Conservation (phyloP, 306 rosid species). For the Gleditsia sinensis region DNA sequence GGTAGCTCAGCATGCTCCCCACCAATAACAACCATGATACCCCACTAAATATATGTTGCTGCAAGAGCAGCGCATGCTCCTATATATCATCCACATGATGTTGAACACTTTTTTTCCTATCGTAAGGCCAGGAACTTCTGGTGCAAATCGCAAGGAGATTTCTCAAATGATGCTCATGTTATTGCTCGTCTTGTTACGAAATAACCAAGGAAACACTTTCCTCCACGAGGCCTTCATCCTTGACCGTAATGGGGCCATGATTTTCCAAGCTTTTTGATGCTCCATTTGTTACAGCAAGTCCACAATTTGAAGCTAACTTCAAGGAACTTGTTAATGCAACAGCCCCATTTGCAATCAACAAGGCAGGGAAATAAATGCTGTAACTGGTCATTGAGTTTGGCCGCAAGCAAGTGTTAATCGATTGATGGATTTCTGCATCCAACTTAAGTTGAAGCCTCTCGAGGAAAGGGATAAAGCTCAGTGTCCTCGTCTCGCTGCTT, state of each 20-base stretch:
- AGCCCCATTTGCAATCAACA: neutral
- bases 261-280: neutral
- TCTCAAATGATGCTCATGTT: neutral
- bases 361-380: neutral
- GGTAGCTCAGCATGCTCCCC: neutral
- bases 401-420: neutral
- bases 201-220: neutral
- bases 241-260: neutral
- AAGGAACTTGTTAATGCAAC: neutral
- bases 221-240: slow-evolving; percentile 14
- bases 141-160: too few relatives aligned
- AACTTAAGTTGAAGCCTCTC: neutral
- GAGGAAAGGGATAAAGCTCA: neutral
- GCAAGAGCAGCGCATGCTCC: neutral
- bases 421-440: neutral
- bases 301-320: neutral
- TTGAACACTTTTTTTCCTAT: neutral
- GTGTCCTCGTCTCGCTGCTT: neutral
- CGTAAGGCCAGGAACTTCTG: too few relatives aligned
- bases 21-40: neutral
- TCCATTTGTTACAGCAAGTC: neutral
- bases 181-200: neutral
- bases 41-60: neutral
- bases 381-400: neutral
- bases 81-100: neutral